Percentiles rank a stretch among this genome's conserved stretches.
Conservation (phyloP, 78 protist genomes). For the Acrasis kona region DNA sequence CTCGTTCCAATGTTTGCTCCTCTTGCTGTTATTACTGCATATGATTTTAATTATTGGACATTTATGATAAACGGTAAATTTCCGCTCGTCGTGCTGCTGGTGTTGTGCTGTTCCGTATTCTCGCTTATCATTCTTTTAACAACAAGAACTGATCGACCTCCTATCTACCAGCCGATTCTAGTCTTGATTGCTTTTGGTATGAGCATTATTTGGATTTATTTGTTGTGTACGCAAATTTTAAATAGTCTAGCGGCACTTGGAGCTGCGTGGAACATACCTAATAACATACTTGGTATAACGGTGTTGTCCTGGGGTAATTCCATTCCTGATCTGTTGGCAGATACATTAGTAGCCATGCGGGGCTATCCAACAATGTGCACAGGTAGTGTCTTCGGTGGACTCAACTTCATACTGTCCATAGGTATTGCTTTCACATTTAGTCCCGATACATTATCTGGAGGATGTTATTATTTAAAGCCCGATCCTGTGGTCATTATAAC, state of each 20-base stretch:
- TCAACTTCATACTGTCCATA: no score
- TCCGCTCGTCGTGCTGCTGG: background rate
- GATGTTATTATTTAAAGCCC: no score
- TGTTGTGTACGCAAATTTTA: background rate
- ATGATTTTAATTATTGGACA: background rate
- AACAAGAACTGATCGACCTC: background rate
- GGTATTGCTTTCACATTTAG: no score
- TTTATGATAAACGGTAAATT: background rate
- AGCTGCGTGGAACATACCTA: background rate
- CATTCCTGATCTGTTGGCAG: no score
- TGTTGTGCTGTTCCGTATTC: background rate
- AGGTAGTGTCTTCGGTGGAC: no score
- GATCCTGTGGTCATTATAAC: no score
- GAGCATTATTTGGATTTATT: background rate
- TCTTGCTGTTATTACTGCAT: background rate
- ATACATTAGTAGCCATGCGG: no score
- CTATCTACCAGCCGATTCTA: background rate
- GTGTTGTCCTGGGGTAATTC: background rate
- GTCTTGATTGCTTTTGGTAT: background rate
- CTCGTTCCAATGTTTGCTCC: background rate
- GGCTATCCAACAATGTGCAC: no score
- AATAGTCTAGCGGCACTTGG: background rate
- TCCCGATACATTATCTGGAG: no score
- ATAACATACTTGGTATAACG: background rate
- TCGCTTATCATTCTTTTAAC: background rate